Percentiles rank a stretch among this genome's conserved stretches.
Evolutionary conservation across 148 eudicot species (phyloP).

Genomic region (Fagopyrum homotropicum): DNA sequence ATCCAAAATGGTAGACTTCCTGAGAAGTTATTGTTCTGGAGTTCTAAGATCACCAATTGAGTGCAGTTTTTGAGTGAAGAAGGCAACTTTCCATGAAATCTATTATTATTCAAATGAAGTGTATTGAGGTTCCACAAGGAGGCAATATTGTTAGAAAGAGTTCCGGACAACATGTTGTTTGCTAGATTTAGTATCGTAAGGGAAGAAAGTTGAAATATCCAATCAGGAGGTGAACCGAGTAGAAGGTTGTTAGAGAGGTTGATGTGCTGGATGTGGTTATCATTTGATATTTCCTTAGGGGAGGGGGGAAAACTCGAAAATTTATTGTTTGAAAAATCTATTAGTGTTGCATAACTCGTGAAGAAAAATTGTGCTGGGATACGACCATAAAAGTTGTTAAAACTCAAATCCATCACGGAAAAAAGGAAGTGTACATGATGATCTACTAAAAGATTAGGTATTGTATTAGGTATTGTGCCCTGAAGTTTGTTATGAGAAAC

Average conservation of each 20-base stretch:
- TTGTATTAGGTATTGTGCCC: neutral
- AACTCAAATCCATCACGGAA: neutral
- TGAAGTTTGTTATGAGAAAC: neutral
- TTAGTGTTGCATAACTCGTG: no score
- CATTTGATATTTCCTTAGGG: neutral
- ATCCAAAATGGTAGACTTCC: neutral
- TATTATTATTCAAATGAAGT: neutral
- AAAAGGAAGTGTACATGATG: no score
- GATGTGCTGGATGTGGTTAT: neutral
- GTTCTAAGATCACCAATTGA: neutral
- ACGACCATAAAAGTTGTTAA: neutral
- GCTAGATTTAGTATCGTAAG: neutral
- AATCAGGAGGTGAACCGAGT: neutral
- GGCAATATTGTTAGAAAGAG: neutral
- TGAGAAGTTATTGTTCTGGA: neutral
- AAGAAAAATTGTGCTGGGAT: neutral
- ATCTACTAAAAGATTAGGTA: no score
- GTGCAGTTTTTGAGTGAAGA: constrained; percentile 3
- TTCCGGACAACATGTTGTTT: neutral
- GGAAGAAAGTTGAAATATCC: neutral
- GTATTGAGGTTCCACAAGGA: neutral
- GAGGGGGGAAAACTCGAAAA: neutral
- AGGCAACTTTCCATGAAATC: neutral
- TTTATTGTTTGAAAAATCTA: neutral
- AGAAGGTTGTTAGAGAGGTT: constrained; percentile 2